phyloP scores from a whole-genome alignment of 352 stramenopile genomes.

The Elongisporangium anandrum region DNA sequence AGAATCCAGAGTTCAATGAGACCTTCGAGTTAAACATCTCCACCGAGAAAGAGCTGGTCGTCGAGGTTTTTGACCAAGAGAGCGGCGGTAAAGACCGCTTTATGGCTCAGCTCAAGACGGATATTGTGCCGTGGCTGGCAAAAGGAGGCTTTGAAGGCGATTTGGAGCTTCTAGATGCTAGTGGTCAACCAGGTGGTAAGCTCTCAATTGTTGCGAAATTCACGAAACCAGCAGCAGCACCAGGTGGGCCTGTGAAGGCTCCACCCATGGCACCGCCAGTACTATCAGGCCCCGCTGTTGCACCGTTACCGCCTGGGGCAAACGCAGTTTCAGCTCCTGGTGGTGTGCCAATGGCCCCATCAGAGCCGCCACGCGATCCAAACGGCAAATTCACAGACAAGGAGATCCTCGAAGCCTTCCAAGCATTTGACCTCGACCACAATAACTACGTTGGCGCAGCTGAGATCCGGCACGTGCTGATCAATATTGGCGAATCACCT shows the following conservation, averaged over 20 bases:
- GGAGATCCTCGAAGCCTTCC: conserved; percentile 93
- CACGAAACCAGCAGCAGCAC: conserved; percentile 49
- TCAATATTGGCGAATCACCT: conserved; percentile 93
- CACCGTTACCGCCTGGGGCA: conserved; percentile 48
- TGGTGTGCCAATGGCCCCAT: conserved; percentile 46
- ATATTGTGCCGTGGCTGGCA: conserved; percentile 92
- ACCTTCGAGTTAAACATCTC: conserved; percentile 94
- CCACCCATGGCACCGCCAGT: conserved; percentile 53
- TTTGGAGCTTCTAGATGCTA: conserved; percentile 84
- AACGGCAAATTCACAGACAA: conserved; percentile 96
- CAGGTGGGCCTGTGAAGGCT: conserved; percentile 35
- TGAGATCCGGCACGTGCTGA: conserved; percentile 93
- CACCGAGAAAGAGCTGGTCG: conserved; percentile 91
- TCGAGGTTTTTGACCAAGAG: conserved; percentile 92
- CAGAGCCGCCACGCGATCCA: conserved; percentile 81
- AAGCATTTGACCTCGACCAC: conserved; percentile 93
- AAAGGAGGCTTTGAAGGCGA: conserved; percentile 92
- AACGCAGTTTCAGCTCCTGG: conserved; percentile 56
- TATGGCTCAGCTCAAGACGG: conserved; percentile 88
- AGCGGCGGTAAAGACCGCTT: conserved; percentile 89
- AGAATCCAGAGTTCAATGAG: conserved; percentile 93
- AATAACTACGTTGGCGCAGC: conserved; percentile 95
- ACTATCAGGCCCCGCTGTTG: conserved; percentile 55
- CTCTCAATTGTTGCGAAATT: conserved; percentile 88
- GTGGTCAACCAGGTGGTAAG: conserved; percentile 71